Conservation (phyloP, 805 yeast species). For the Priceomyces fermenticarens region DNA sequence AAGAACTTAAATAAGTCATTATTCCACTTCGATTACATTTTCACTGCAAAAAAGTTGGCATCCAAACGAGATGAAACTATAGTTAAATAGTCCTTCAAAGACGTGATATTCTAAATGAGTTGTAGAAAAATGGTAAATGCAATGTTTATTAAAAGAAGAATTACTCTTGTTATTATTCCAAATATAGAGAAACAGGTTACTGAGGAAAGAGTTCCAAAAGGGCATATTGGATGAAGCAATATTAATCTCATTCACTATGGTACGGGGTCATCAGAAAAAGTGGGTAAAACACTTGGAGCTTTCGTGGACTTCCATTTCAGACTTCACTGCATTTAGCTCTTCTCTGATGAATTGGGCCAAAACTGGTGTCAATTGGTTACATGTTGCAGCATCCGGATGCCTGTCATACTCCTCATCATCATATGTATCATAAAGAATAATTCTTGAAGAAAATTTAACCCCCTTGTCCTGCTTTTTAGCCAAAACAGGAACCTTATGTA, state of each 20-base stretch:
- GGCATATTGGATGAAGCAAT: too few species aligned
- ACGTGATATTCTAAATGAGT: too few species aligned
- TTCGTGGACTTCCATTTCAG: conserved; percentile 80
- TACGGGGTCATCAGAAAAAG: conserved; percentile 66
- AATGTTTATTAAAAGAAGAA: too few species aligned
- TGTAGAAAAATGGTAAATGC: too few species aligned
- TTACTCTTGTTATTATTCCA: too few species aligned
- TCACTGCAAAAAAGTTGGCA: too few species aligned
- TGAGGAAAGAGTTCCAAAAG: too few species aligned
- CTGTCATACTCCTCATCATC: conserved; percentile 84
- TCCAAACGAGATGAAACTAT: too few species aligned
- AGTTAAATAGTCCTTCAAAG: too few species aligned
- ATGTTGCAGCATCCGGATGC: conserved; percentile 88
- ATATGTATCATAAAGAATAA: conserved; percentile 82
- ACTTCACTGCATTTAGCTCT: conserved; percentile 77
- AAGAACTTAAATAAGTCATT: neutral
- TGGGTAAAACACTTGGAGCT: conserved; percentile 80
- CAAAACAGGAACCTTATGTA: neutral
- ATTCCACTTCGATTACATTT: too few species aligned
- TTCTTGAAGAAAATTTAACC: conserved; percentile 75
- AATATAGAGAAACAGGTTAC: too few species aligned
- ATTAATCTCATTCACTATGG: neutral
- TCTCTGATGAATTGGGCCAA: conserved; percentile 83
- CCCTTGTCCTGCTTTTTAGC: conserved; percentile 11
- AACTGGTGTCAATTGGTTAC: conserved; percentile 84